Evolutionary conservation across 257 asterid species (phyloP), one percentile per base, ranked within the genome.

Genomic region (Fraxinus cuspidata): DNA sequence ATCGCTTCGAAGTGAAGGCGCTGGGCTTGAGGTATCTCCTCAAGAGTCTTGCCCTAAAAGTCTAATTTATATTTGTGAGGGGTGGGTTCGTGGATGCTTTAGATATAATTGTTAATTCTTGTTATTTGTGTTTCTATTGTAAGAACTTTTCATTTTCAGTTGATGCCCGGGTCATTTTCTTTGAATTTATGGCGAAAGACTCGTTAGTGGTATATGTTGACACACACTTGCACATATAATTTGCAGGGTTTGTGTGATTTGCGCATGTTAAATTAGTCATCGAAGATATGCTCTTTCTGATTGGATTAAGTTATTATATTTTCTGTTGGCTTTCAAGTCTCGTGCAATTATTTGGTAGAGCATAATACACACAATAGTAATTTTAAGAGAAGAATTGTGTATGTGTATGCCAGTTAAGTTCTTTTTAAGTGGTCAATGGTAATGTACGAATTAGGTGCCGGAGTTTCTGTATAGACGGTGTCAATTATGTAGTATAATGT

Each of bases 1-100:
- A 90, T 73, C 96, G 80, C 99, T 95, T 71, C 91, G 83, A 35
- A 78, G 78, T 2, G 95, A 92, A 66, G 99, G 99, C 69, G 99
- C 98, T 78, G 91, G 94, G 77, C 98, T 95, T 66, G 99, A 92
- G 99, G 99, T 96, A 85, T 35, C 19, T 5, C 25, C 32, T 25
- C 37, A 49, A 29, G 34, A 32, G 29, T 38, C 23, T 18, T 29
- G 19, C 40, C 42, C 25, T 40, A 51, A 15, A 19, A 69, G 70
- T 37, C 21, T 64, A 66, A 4, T n/a, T 35, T 32, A 21, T 38
- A 23, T 27, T 5, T 60, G 49, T 75, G 7, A 63, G 18, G 34
- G 34, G 18, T 9, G 32, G 19, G 6, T 63, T 23, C 32, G 69
- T 29, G 25, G 37, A 28, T 75, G 75, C 56, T 38, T 81, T 27